Evolutionary conservation across 1,139 yeast species (phyloP).

Genomic region (Pichia sp.): DNA sequence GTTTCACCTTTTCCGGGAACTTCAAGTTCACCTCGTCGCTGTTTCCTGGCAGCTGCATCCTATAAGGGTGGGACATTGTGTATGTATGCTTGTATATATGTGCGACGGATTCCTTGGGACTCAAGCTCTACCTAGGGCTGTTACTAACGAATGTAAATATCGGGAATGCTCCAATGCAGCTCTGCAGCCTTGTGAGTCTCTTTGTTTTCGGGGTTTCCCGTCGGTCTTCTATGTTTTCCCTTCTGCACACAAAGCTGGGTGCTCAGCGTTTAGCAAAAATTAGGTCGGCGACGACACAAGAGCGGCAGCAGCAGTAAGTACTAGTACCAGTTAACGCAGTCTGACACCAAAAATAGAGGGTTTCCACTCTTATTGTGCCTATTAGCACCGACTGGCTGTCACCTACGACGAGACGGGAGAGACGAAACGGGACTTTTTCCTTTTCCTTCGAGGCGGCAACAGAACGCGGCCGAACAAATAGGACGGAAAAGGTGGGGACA

Average conservation of each 20-base stretch:
- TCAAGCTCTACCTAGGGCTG: neutral
- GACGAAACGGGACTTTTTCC: neutral
- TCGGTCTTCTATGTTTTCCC: neutral
- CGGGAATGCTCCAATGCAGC: neutral
- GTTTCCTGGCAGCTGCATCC: constrained; percentile 10
- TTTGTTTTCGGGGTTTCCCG: neutral
- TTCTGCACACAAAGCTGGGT: neutral
- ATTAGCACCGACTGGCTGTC: neutral
- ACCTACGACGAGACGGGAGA: neutral
- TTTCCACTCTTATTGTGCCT: neutral
- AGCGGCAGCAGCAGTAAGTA: neutral
- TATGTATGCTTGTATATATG: neutral
- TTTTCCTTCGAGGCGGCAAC: neutral
- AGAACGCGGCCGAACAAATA: neutral
- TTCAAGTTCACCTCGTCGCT: neutral
- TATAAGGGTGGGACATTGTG: constrained; percentile 17
- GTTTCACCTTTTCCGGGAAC: neutral
- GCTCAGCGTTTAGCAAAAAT: neutral
- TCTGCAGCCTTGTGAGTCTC: neutral
- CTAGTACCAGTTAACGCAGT: neutral
- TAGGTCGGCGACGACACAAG: neutral
- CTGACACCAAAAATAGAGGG: too few relatives aligned
- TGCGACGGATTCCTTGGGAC: neutral
- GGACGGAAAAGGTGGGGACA: neutral
- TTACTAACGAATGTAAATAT: neutral